These are phyloP conservation scores for Piromyces sp. DNA, from an alignment of 192 early-diverging fungal genomes.

Conservation along the genomic window DNA sequence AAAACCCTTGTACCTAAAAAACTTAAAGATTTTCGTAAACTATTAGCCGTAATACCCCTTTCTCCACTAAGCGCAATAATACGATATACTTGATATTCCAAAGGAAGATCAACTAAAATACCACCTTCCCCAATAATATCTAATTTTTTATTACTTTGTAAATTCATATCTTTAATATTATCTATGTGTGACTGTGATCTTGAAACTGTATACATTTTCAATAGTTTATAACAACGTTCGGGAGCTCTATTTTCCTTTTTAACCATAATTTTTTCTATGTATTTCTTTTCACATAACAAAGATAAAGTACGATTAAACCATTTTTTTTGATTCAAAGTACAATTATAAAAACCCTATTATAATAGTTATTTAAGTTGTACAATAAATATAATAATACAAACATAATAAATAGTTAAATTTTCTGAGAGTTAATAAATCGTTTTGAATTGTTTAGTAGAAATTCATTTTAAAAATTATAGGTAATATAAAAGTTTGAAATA, in stretches of 20 bases:
- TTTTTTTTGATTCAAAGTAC: not conserved
- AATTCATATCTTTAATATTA: not conserved
- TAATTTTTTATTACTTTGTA: slow-evolving; percentile 7
- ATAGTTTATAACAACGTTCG: not conserved
- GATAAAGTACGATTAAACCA: not conserved
- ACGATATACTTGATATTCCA: slow-evolving; percentile 46
- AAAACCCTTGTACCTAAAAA: slow-evolving; percentile 27
- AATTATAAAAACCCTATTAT: not conserved
- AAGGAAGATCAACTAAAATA: slow-evolving; percentile 27
- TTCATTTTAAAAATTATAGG: too few relatives aligned
- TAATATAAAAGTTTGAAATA: not conserved
- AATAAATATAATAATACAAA: too few relatives aligned
- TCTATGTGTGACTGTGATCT: not conserved
- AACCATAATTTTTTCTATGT: not conserved
- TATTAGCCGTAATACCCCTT: slow-evolving; percentile 27
- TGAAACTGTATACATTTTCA: not conserved
- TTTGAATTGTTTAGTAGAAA: too few relatives aligned
- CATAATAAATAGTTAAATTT: too few relatives aligned
- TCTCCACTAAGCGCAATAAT: slow-evolving; percentile 26
- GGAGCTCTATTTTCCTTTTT: not conserved
- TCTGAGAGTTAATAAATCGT: too few relatives aligned
- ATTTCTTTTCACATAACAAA: not conserved
- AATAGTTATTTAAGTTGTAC: too few relatives aligned
- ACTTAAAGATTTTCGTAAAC: slow-evolving; percentile 23
- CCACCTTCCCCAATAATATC: slow-evolving; percentile 24